Evolutionary conservation across 2,329 filamentous ascomycete genomes (phyloP).

Genomic region (Verticillium isaacii): DNA sequence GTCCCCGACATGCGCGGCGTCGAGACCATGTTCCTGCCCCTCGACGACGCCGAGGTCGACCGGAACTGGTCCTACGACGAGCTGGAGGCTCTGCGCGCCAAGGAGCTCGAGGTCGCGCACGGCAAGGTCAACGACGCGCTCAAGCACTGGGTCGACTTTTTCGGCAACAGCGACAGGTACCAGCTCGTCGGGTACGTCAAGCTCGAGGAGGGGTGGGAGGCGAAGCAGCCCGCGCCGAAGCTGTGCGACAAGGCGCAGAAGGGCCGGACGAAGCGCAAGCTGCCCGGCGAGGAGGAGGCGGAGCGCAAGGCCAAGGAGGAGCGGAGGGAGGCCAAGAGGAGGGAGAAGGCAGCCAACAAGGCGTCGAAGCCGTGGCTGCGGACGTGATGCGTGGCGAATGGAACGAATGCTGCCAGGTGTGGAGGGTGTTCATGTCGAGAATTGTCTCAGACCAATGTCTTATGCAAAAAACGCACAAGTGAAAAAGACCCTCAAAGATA

Average conservation of each 20-base stretch:
- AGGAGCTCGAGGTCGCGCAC: constrained; percentile 62
- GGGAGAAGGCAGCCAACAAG: neutral
- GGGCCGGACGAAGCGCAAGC: constrained; percentile 46
- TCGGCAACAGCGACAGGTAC: constrained; percentile 76
- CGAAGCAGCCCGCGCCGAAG: constrained; percentile 54
- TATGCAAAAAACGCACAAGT: too few species aligned
- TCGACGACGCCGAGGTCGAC: constrained; percentile 61
- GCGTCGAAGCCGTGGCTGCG: neutral
- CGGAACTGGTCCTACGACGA: constrained; percentile 48
- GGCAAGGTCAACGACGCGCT: constrained; percentile 63
- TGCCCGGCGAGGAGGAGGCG: constrained; percentile 42
- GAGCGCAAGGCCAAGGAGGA: constrained; percentile 4
- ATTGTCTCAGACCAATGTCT: too few species aligned
- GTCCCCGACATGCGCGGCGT: constrained; percentile 81
- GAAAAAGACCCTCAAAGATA: too few species aligned
- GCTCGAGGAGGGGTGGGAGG: constrained; percentile 55
- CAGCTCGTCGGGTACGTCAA: constrained; percentile 71
- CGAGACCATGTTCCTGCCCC: constrained; percentile 75
- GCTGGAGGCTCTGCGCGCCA: constrained; percentile 47
- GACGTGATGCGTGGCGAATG: neutral
- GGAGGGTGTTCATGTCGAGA: too few species aligned
- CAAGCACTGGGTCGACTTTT: constrained; percentile 80
- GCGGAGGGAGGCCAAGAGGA: constrained; percentile 1
- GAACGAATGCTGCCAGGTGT: neutral
- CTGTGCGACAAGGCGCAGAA: constrained; percentile 70